Percentiles rank a stretch among this genome's conserved stretches.
Conservation (phyloP, 805 yeast genomes). For the Isabelozyma gotoi region DNA sequence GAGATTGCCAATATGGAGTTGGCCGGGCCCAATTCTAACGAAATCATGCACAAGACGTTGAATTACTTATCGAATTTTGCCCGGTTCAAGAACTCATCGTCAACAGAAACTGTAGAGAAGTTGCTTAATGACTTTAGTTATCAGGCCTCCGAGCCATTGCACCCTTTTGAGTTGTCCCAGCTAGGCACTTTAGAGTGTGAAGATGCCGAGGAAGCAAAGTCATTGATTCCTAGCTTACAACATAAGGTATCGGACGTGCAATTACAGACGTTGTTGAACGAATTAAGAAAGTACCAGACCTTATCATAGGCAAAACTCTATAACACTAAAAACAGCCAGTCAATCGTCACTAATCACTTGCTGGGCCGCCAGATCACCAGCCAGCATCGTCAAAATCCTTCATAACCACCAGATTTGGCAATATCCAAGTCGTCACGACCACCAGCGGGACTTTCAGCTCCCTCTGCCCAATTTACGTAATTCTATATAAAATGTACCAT, state of each 20-base stretch:
- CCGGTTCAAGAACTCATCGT: constrained; percentile 87
- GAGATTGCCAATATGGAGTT: constrained; percentile 46
- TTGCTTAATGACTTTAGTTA: constrained; percentile 67
- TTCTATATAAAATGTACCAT: background rate
- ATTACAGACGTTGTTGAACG: constrained; percentile 82
- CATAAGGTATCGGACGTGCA: constrained; percentile 84
- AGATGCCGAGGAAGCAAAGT: constrained; percentile 95
- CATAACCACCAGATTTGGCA: background rate
- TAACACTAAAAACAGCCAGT: too few relatives aligned
- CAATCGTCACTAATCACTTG: background rate
- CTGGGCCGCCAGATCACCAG: too few relatives aligned
- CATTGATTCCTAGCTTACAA: constrained; percentile 83
- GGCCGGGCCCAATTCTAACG: constrained; percentile 75
- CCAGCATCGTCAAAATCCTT: too few relatives aligned
- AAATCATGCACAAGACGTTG: constrained; percentile 87
- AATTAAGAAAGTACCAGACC: constrained; percentile 62
- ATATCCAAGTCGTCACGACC: too few relatives aligned
- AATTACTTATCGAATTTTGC: constrained; percentile 84
- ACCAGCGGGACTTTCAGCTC: too few relatives aligned
- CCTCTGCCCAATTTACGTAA: too few relatives aligned
- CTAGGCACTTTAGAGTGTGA: constrained; percentile 89
- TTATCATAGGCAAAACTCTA: too few relatives aligned
- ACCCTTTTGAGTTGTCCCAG: constrained; percentile 96
- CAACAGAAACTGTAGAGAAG: constrained; percentile 91
- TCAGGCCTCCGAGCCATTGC: constrained; percentile 54